phyloP scores from a whole-genome alignment of 768 basidiomycete genomes.

The Rhodocollybia butyracea region DNA sequence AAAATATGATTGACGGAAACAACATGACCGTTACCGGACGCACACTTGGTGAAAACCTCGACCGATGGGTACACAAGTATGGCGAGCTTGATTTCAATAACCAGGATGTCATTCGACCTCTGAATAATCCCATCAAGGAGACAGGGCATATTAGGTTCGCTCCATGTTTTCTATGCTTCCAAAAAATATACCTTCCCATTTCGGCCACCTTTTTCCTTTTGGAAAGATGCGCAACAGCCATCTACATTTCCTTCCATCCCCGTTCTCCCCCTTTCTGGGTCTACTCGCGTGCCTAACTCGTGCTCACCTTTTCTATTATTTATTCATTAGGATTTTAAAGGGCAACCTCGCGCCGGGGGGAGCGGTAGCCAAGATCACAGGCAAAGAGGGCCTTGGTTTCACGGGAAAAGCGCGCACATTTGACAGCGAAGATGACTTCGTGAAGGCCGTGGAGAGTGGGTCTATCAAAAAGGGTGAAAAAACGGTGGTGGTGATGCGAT shows the following conservation, averaged over 20 bases:
- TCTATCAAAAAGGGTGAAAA: constrained; percentile 94
- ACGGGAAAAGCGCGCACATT: constrained; percentile 91
- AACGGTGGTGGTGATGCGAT: constrained; percentile 91
- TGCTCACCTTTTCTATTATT: neutral
- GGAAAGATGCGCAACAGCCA: too few relatives aligned
- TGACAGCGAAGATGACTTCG: constrained; percentile 86
- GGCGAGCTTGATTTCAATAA: constrained; percentile 65
- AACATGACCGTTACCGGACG: constrained; percentile 89
- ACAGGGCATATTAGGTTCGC: constrained; percentile 86
- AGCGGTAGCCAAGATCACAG: constrained; percentile 95
- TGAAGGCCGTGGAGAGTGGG: constrained; percentile 82
- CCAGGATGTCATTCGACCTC: constrained; percentile 87
- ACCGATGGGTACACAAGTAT: constrained; percentile 78
- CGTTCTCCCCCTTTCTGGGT: too few relatives aligned
- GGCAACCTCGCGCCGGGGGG: constrained; percentile 94
- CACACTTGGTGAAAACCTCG: constrained; percentile 89
- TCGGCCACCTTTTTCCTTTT: constrained; percentile 5
- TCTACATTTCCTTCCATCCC: neutral
- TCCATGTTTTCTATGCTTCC: neutral
- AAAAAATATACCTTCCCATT: too few relatives aligned
- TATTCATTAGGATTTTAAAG: constrained; percentile 65
- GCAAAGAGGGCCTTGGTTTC: constrained; percentile 89
- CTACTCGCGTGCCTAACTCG: constrained; percentile 9
- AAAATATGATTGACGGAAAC: constrained; percentile 87
- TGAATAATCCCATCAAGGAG: constrained; percentile 83